These are phyloP conservation scores for Claviceps cyperi DNA, from an alignment of 2,329 filamentous ascomycete genomes.

Conservation along the genomic window DNA sequence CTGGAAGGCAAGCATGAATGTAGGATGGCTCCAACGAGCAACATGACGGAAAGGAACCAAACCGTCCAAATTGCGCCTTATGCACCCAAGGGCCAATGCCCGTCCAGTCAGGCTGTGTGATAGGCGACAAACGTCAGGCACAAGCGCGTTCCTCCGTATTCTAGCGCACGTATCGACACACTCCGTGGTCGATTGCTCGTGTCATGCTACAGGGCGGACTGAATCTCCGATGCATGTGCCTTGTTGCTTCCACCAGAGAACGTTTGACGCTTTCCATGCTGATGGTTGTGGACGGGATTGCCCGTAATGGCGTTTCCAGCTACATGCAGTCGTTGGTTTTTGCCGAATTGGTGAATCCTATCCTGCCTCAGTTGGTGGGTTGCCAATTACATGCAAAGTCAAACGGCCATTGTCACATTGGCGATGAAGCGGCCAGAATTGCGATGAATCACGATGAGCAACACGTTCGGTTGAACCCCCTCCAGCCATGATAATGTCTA, in stretches of 20 bases:
- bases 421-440: background rate
- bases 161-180: background rate
- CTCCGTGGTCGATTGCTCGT: background rate
- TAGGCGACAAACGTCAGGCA: background rate
- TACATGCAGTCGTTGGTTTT: too few species aligned
- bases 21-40: background rate
- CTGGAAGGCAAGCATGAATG: background rate
- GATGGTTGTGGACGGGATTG: too few species aligned
- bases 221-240: background rate
- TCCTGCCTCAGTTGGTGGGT: background rate
- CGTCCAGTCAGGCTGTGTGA: too few species aligned
- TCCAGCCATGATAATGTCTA: too few species aligned
- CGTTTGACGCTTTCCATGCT: too few species aligned
- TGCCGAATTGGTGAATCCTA: too few species aligned
- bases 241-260: background rate
- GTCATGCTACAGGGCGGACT: background rate
- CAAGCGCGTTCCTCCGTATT: background rate
- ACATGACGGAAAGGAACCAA: background rate
- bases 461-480: too few species aligned
- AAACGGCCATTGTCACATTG: background rate
- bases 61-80: conserved; percentile 2
- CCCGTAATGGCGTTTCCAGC: too few species aligned
- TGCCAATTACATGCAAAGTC: background rate
- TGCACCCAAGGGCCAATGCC: background rate
- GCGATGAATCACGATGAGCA: too few species aligned